Conservation (phyloP, 495 filamentous ascomycete species). For the Penicillium macrosclerotiorum region DNA sequence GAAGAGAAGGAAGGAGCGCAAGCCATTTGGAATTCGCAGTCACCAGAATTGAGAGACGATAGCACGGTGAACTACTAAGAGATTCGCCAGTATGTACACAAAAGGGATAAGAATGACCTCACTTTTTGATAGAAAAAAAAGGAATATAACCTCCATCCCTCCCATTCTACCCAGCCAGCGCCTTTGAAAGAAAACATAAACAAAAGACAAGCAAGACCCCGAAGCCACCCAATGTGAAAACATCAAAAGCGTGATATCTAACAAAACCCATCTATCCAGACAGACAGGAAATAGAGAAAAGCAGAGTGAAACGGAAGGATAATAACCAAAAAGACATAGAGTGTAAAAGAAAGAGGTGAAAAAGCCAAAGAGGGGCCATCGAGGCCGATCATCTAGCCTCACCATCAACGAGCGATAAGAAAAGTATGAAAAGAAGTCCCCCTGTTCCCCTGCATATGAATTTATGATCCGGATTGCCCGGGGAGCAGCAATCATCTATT, state of each 20-base stretch:
- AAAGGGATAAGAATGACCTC: slow-evolving; percentile 20
- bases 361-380: slow-evolving; percentile 23
- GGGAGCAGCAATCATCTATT: no score
- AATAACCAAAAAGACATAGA: slow-evolving; percentile 5
- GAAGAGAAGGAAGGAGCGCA: not conserved
- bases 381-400: slow-evolving; percentile 9
- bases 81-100: slow-evolving; percentile 21
- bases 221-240: slow-evolving; percentile 20
- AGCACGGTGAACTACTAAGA: slow-evolving; percentile 10
- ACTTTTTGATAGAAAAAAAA: slow-evolving; percentile 11
- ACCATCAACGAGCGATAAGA: slow-evolving; percentile 14
- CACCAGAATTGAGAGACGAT: slow-evolving; percentile 5
- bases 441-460: no score
- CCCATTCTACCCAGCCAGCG: slow-evolving; percentile 26
- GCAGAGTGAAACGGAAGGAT: not conserved
- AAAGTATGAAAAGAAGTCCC: no score
- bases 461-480: no score
- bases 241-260: slow-evolving; percentile 21
- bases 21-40: slow-evolving; percentile 6
- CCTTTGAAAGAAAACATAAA: slow-evolving; percentile 13
- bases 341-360: slow-evolving; percentile 12
- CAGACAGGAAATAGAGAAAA: slow-evolving; percentile 24
- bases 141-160: slow-evolving; percentile 14
- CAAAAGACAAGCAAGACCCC: slow-evolving; percentile 11
- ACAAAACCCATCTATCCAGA: slow-evolving; percentile 28